Percentiles rank a stretch among this genome's conserved stretches.
phyloP scores from a whole-genome alignment of 495 filamentous ascomycete species.

The Penicillium paradoxum region DNA sequence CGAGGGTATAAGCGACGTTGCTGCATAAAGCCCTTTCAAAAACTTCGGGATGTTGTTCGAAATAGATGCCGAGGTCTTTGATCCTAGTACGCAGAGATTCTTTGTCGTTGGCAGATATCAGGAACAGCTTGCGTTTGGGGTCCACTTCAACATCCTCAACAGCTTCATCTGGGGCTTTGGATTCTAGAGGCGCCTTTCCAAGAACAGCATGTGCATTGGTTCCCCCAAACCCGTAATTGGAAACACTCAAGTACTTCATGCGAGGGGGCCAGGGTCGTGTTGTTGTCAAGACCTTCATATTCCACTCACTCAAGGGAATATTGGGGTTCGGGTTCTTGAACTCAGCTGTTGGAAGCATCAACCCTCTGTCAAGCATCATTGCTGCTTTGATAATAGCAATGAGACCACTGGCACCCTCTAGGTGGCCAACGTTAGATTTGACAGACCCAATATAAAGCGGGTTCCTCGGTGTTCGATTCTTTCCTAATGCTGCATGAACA shows the following conservation, averaged over 20 bases:
- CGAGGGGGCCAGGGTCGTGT: slow-evolving; percentile 25
- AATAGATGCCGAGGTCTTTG: slow-evolving; percentile 28
- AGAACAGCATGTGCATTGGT: slow-evolving; percentile 58
- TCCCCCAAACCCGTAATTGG: slow-evolving; percentile 62
- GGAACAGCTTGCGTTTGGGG: slow-evolving; percentile 21
- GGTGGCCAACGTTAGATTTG: slow-evolving; percentile 46
- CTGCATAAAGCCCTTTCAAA: slow-evolving; percentile 27
- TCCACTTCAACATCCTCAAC: slow-evolving; percentile 16
- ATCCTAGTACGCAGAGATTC: slow-evolving; percentile 23
- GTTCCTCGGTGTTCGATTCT: slow-evolving; percentile 26
- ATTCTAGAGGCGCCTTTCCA: slow-evolving; percentile 16
- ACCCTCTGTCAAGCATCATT: slow-evolving; percentile 52
- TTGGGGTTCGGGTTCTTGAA: slow-evolving; percentile 34
- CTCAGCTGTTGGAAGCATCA: slow-evolving; percentile 32
- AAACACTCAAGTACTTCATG: slow-evolving; percentile 41
- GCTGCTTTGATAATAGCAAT: slow-evolving; percentile 56
- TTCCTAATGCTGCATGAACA: slow-evolving; percentile 41
- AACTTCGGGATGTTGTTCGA: slow-evolving; percentile 29
- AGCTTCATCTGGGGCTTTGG: slow-evolving; percentile 3
- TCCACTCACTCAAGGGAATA: slow-evolving; percentile 25
- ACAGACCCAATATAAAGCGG: slow-evolving; percentile 33
- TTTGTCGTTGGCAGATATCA: slow-evolving; percentile 30
- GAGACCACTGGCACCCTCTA: slow-evolving; percentile 56
- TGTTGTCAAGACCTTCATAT: slow-evolving; percentile 20
- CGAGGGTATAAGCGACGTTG: slow-evolving; percentile 28